A percentile compares a stretch with the other conserved stretches of the same genome.
Evolutionary conservation across 306 rosid genomes (phyloP).

Genomic region (Herpetospermum pedunculosum): DNA sequence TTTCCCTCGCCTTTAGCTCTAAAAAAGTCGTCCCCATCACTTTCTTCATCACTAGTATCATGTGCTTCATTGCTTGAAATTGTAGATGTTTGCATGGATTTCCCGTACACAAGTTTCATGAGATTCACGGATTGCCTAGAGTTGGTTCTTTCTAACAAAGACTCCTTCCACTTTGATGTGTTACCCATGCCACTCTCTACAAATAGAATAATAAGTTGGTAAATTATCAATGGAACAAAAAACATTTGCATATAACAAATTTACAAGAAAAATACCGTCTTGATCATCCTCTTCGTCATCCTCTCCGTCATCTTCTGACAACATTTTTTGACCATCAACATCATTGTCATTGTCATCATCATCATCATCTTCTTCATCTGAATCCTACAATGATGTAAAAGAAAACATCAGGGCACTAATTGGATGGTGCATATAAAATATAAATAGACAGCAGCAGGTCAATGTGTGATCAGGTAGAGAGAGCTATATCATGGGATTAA

Average conservation of each 20-base stretch:
- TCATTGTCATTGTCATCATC: constrained; percentile 15
- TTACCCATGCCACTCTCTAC: constrained; percentile 48
- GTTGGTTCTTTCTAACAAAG: constrained; percentile 43
- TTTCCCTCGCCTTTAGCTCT: constrained; percentile 56
- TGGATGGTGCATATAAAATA: neutral
- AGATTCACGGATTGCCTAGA: constrained; percentile 45
- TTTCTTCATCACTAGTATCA: constrained; percentile 45
- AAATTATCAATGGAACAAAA: neutral
- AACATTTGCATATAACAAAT: neutral
- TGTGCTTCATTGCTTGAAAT: constrained; percentile 23
- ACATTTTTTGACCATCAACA: constrained; percentile 12
- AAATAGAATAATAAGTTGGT: neutral
- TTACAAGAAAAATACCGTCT: constrained; percentile 32
- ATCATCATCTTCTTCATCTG: constrained; percentile 34
- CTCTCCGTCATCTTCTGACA: constrained; percentile 21
- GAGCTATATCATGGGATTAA: neutral
- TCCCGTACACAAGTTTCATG: constrained; percentile 86
- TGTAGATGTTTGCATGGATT: constrained; percentile 25
- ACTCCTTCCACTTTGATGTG: constrained; percentile 79
- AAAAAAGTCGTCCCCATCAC: constrained; percentile 64
- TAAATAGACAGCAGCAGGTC: neutral
- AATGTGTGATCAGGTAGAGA: neutral
- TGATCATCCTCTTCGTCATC: constrained; percentile 15
- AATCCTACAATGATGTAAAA: constrained; percentile 37
- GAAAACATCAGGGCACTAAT: neutral